These are phyloP conservation scores for Globisporangium megalacanthum DNA, from an alignment of 352 stramenopile species.

Conservation along the genomic window DNA sequence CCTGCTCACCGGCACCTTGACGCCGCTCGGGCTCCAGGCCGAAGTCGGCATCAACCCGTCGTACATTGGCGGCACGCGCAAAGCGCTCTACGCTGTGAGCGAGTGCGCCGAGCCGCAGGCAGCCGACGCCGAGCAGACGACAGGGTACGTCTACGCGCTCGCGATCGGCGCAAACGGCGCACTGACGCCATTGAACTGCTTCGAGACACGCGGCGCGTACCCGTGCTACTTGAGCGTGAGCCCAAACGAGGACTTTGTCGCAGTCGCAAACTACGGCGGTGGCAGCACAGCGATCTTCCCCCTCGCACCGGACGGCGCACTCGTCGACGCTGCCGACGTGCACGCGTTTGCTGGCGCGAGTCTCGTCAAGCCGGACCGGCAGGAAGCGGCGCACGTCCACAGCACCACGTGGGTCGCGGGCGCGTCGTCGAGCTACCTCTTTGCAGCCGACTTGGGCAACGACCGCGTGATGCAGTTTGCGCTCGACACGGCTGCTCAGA, in stretches of 20 bases:
- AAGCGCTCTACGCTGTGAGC: conserved; percentile 60
- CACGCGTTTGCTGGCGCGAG: conserved; percentile 41
- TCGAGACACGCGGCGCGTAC: conserved; percentile 52
- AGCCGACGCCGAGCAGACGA: conserved; percentile 22
- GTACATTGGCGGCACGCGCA: conserved; percentile 42
- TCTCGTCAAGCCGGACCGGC: conserved; percentile 44
- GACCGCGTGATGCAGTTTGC: conserved; percentile 61
- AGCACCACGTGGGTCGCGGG: conserved; percentile 56
- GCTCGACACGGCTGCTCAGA: conserved; percentile 33
- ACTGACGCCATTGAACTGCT: conserved; percentile 37
- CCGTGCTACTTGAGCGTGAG: conserved; percentile 63
- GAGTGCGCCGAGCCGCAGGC: conserved; percentile 48
- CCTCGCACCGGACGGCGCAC: conserved; percentile 47
- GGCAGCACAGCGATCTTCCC: conserved; percentile 56
- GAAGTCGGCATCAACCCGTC: conserved; percentile 62
- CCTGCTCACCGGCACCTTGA: conserved; percentile 36
- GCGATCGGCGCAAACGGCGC: conserved; percentile 31
- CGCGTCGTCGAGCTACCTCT: conserved; percentile 19
- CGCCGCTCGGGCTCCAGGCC: conserved; percentile 40
- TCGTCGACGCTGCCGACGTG: conserved; percentile 33
- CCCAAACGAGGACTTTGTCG: conserved; percentile 37
- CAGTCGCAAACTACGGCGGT: conserved; percentile 71
- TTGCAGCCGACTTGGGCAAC: conserved; percentile 64
- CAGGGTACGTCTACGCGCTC: conserved; percentile 57
- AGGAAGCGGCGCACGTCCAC: conserved; percentile 74